A percentile compares a stretch with the other conserved stretches of the same genome.
Conservation (phyloP, 2,329 filamentous ascomycete species). For the Ustilaginoidea virens region DNA sequence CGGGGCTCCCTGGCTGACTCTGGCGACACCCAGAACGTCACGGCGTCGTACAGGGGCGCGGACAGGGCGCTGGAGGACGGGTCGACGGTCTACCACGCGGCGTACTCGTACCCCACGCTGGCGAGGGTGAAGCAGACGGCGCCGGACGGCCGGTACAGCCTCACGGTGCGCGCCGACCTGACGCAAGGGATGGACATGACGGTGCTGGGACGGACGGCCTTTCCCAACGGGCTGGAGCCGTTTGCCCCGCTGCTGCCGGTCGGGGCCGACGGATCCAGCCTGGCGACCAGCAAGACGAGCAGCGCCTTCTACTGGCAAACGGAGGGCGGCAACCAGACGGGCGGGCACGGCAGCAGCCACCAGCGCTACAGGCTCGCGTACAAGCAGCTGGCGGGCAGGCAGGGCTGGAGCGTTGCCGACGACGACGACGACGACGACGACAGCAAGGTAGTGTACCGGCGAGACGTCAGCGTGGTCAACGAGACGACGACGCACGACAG, state of each 20-base stretch:
- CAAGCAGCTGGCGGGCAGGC: no score
- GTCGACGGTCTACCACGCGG: not conserved
- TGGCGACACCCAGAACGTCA: constrained; percentile 23
- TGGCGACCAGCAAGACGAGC: constrained; percentile 40
- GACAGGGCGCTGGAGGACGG: constrained; percentile 3
- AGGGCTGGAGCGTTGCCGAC: no score
- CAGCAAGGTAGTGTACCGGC: no score
- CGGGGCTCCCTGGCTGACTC: constrained; percentile 27
- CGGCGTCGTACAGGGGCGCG: constrained; percentile 7
- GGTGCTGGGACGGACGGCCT: constrained; percentile 23
- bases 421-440: no score
- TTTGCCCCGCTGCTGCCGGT: constrained; percentile 23
- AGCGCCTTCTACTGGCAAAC: constrained; percentile 37
- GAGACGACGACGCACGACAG: no score
- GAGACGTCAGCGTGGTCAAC: no score
- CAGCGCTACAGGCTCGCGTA: no score
- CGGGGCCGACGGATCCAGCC: constrained; percentile 9
- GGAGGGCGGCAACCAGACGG: constrained; percentile 28
- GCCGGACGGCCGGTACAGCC: constrained; percentile 3
- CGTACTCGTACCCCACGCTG: constrained; percentile 7
- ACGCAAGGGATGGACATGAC: constrained; percentile 25
- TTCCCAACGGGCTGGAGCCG: constrained; percentile 45
- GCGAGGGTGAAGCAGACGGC: not conserved
- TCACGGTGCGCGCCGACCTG: constrained; percentile 16
- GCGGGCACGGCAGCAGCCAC: constrained; percentile 37